Evolutionary conservation across 305 asterid species (phyloP).

Genomic region (Fraxinus xanthoxyloides): DNA sequence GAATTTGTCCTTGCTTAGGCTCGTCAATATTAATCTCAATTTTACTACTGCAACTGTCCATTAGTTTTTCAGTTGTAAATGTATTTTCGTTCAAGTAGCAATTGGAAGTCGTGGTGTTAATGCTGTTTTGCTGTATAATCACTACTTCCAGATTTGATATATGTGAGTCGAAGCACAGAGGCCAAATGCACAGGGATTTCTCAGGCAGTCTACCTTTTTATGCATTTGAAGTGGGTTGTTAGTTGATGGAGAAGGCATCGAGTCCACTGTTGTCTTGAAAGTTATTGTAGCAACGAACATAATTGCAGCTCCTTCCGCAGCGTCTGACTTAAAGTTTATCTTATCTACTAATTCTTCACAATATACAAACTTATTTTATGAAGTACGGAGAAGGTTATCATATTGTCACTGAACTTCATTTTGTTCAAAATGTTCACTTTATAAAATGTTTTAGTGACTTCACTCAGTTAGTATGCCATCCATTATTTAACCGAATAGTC

Average conservation of each 20-base stretch:
- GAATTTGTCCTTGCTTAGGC: slow-evolving; percentile 1
- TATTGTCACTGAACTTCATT: background rate
- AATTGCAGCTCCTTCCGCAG: background rate
- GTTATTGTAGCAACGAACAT: background rate
- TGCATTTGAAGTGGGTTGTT: background rate
- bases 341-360: background rate
- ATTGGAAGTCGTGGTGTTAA: background rate
- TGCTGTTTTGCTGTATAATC: background rate
- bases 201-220: background rate
- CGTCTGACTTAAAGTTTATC: background rate
- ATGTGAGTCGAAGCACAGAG: background rate
- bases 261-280: background rate
- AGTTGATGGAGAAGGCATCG: background rate
- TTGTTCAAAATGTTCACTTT: background rate
- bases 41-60: background rate
- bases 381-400: background rate
- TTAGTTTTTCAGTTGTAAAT: slow-evolving; percentile 4
- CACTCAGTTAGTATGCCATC: background rate
- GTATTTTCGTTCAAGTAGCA: slow-evolving; percentile 21
- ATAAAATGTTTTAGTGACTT: background rate
- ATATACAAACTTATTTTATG: background rate
- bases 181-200: background rate
- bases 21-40: slow-evolving; percentile 1
- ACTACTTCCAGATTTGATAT: background rate
- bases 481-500: background rate